Evolutionary conservation across 2,329 filamentous ascomycete genomes (phyloP).

Genomic region (Penicillium nordicum): DNA sequence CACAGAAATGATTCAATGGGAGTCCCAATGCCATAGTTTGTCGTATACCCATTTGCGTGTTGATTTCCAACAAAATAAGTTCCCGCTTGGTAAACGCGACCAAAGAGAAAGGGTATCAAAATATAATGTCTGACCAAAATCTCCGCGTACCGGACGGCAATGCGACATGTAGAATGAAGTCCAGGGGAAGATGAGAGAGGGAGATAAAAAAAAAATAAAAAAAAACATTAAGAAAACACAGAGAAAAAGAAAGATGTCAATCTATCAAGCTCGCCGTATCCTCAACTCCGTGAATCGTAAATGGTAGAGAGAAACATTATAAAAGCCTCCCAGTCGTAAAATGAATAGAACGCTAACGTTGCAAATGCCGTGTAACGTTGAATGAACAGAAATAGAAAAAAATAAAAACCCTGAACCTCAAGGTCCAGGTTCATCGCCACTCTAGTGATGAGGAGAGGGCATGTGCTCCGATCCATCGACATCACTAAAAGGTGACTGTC

Average conservation of each 20-base stretch:
- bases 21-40: conserved; percentile 4
- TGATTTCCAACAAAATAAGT: conserved; percentile 7
- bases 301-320: conserved; percentile 4
- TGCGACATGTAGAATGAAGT: background rate
- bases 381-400: background rate
- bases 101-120: conserved; percentile 33
- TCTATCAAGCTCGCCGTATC: conserved; percentile 20
- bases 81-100: conserved; percentile 18
- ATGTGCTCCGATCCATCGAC: conserved; percentile 30
- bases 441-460: conserved; percentile 28
- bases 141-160: conserved; percentile 18
- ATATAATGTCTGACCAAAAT: conserved; percentile 20
- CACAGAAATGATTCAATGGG: background rate
- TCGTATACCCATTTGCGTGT: conserved; percentile 6
- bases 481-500: conserved; percentile 38
- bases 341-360: conserved; percentile 19
- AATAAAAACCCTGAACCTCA: background rate
- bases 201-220: background rate
- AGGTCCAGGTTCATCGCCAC: background rate
- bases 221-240: background rate
- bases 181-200: conserved; percentile 5
- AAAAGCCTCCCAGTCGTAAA: conserved; percentile 18
- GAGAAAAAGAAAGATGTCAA: conserved; percentile 17
- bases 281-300: conserved; percentile 21
- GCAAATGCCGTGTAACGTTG: conserved; percentile 17